Base-by-base conservation (phyloP, 179 eudicot species). In the Sideroxylon spinosum region DNA sequence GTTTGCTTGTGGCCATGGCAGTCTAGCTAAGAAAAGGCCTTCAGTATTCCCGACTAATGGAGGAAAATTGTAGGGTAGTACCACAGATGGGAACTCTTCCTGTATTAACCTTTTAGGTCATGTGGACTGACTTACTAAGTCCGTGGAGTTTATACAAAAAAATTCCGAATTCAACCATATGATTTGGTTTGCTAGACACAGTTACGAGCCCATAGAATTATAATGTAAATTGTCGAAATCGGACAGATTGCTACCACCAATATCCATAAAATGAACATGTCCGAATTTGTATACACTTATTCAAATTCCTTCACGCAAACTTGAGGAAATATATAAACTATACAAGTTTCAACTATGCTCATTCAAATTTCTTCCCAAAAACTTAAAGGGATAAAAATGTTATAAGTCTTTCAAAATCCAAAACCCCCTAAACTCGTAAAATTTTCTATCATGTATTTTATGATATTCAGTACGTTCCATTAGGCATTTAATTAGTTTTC, bases 1-100 rank as follows among this genome's bases (percentile, higher is more conserved):
- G 37, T 83, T 68, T 68, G 83, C 86, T 61, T 84, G 86, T 59
- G 81, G 84, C 61, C 84, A 84, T 78, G 82, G 76, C 5, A 84
- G 81, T 64, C 46, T 82, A 46, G 81, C 78, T 22, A 82, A 81
- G n/a, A 57, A 83, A 80, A 56, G 86, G 86, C 48, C 79, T 80
- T 74, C 17, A 32, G 6, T 78, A 44, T 71, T 84, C 78, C 64
- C 25, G 19, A 70, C 57, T 49, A n/a, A 84, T 84, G 83, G 77
- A 68, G 44, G 61, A 74, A 63, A 37, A 13, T 29, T 77, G 73
- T 61, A 76, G 76, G 12, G 6, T 83, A 57, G 69, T 60, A 19
- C 86, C 83, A 66, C 55, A 77, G 25, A 80, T 80, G 78, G 81
- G 77, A 68, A 80, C 46, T 82, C 79, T 71, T 80, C 78, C 63